phyloP scores from a whole-genome alignment of 306 rosid genomes.

The Ormosia emarginata region DNA sequence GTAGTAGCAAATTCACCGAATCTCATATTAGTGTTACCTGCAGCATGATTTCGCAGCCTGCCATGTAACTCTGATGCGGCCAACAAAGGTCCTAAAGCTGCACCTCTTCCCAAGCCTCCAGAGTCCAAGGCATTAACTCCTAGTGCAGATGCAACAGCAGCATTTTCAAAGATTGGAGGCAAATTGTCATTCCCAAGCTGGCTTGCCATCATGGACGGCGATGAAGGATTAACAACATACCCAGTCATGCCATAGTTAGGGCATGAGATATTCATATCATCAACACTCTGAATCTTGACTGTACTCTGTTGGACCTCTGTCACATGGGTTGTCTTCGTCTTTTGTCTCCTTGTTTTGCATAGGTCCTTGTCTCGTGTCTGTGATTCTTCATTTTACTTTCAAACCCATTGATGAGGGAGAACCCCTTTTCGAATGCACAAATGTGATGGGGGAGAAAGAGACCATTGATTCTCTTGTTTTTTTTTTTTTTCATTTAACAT shows the following conservation, averaged over 20 bases:
- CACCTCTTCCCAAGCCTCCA: constrained; percentile 61
- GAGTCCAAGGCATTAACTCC: constrained; percentile 64
- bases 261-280: constrained; percentile 48
- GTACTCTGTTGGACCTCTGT: too few relatives aligned
- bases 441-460: too few relatives aligned
- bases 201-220: constrained; percentile 66
- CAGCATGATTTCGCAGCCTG: constrained; percentile 59
- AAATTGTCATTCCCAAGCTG: constrained; percentile 63
- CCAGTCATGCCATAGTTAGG: constrained; percentile 67
- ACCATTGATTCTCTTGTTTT: too few relatives aligned
- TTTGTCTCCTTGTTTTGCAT: too few relatives aligned
- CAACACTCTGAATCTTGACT: constrained; percentile 46
- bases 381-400: too few relatives aligned
- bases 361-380: too few relatives aligned
- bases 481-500: too few relatives aligned
- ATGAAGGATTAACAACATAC: constrained; percentile 62
- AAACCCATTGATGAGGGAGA: too few relatives aligned
- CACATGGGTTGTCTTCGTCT: too few relatives aligned
- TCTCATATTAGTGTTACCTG: constrained; percentile 31
- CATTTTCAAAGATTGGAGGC: constrained; percentile 70
- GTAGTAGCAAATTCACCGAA: too few relatives aligned
- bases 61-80: constrained; percentile 65
- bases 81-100: constrained; percentile 52
- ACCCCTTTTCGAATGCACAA: too few relatives aligned
- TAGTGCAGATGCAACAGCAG: constrained; percentile 48